Conservation (phyloP, 805 yeast genomes). For the Wickerhamomyces canadensis region DNA sequence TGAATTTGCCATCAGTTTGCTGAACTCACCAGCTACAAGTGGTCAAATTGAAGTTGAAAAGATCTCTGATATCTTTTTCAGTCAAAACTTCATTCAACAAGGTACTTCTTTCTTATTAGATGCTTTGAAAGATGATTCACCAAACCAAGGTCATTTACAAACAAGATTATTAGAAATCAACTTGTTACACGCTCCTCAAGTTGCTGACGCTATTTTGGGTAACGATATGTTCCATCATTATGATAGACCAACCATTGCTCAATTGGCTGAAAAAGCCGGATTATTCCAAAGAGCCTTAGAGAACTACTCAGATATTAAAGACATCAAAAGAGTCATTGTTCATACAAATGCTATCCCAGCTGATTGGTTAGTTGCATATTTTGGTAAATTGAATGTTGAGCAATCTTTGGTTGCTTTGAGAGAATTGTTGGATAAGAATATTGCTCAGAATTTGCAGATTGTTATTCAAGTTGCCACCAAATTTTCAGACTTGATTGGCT, state of each 20-base stretch:
- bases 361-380: slow-evolving; percentile 91
- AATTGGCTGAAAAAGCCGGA: slow-evolving; percentile 94
- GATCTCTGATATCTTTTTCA: slow-evolving; percentile 87
- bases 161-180: slow-evolving; percentile 91
- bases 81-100: slow-evolving; percentile 92
- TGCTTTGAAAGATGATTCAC: slow-evolving; percentile 89
- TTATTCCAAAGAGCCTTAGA: slow-evolving; percentile 93
- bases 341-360: slow-evolving; percentile 80
- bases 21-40: slow-evolving; percentile 56
- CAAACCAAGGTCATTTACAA: slow-evolving; percentile 93
- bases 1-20: slow-evolving; percentile 87
- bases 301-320: slow-evolving; percentile 90
- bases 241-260: slow-evolving; percentile 89
- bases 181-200: slow-evolving; percentile 95
- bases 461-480: slow-evolving; percentile 96
- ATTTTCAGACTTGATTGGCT: slow-evolving; percentile 89
- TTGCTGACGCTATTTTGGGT: slow-evolving; percentile 97
- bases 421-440: slow-evolving; percentile 74
- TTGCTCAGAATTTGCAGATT: slow-evolving; percentile 84
- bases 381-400: slow-evolving; percentile 91
- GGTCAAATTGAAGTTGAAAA: slow-evolving; percentile 71
- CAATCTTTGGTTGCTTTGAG: slow-evolving; percentile 84
- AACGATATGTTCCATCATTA: slow-evolving; percentile 93
- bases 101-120: slow-evolving; percentile 96
- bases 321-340: slow-evolving; percentile 90